Conservation (phyloP, 2,329 filamentous ascomycete genomes). For the Monascus ruber region DNA sequence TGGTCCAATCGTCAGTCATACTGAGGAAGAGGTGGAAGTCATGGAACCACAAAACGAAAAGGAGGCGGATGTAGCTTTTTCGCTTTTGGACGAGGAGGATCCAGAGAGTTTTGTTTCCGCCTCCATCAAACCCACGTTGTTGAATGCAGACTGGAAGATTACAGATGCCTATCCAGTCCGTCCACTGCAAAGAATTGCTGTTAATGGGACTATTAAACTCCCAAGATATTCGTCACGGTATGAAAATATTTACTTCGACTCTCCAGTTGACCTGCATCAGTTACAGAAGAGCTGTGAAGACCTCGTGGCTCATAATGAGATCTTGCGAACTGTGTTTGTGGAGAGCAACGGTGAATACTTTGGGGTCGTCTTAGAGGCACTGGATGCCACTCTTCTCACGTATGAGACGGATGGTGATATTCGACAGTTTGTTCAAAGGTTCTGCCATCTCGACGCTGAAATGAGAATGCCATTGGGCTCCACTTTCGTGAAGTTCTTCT, state of each 20-base stretch:
- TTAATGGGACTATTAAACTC: conserved; percentile 44
- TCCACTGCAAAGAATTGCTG: conserved; percentile 46
- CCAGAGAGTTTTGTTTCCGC: conserved; percentile 30
- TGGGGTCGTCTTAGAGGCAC: conserved; percentile 5
- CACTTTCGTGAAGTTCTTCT: conserved; percentile 44
- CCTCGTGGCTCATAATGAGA: conserved; percentile 45
- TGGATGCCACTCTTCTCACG: conserved; percentile 35
- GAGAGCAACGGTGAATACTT: conserved; percentile 13
- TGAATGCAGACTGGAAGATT: conserved; percentile 36
- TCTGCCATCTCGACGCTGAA: conserved; percentile 41
- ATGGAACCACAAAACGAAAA: not conserved
- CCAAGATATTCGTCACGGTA: conserved; percentile 52
- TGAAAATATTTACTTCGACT: conserved; percentile 48
- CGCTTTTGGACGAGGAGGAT: conserved; percentile 32
- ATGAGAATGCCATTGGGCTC: conserved; percentile 43
- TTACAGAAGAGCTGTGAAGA: conserved; percentile 40
- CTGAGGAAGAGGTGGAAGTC: not conserved
- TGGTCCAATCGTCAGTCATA: conserved; percentile 1
- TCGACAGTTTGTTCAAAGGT: conserved; percentile 35
- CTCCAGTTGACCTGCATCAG: conserved; percentile 32
- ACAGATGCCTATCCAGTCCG: conserved; percentile 43
- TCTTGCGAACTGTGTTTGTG: conserved; percentile 50
- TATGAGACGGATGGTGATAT: conserved; percentile 37
- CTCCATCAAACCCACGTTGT: conserved; percentile 34
- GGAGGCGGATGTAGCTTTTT: conserved; percentile 30